phyloP scores from a whole-genome alignment of 352 stramenopile genomes.

The Globisporangium paddicum region DNA sequence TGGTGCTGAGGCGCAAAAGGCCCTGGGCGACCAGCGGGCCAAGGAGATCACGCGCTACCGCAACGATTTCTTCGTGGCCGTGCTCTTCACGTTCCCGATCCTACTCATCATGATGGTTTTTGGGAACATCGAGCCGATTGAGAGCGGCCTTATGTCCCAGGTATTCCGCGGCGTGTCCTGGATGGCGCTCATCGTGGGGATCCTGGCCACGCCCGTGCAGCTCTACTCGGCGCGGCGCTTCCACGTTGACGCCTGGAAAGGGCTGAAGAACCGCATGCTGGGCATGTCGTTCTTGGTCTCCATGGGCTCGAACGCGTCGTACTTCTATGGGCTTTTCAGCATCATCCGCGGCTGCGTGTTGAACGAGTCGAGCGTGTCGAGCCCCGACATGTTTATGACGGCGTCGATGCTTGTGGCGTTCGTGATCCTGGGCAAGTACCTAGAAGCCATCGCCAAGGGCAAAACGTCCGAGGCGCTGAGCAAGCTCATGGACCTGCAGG shows the following conservation, averaged over 20 bases:
- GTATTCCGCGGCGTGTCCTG: conserved; percentile 67
- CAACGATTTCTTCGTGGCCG: conserved; percentile 80
- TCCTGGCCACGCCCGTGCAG: conserved; percentile 94
- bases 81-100: conserved; percentile 93
- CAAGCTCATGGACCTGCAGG: conserved; percentile 95
- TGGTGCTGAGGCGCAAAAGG: conserved; percentile 64
- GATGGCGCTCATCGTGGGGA: conserved; percentile 66
- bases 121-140: conserved; percentile 62
- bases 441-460: conserved; percentile 92
- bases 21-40: conserved; percentile 72
- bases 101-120: conserved; percentile 91
- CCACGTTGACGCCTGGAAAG: conserved; percentile 93
- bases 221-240: conserved; percentile 93
- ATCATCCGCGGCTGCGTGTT: conserved; percentile 69
- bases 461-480: conserved; percentile 94
- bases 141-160: conserved; percentile 36
- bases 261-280: conserved; percentile 83
- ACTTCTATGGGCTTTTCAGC: conserved; percentile 93
- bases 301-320: conserved; percentile 95
- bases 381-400: conserved; percentile 96
- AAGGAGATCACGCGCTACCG: conserved; percentile 80
- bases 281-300: conserved; percentile 98
- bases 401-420: conserved; percentile 98
- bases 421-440: conserved; percentile 97
- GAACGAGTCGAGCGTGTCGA: conserved; percentile 60